A percentile compares a stretch with the other conserved stretches of the same genome.
Conservation (phyloP, 257 asterid genomes). For the Gentiana dahurica region DNA sequence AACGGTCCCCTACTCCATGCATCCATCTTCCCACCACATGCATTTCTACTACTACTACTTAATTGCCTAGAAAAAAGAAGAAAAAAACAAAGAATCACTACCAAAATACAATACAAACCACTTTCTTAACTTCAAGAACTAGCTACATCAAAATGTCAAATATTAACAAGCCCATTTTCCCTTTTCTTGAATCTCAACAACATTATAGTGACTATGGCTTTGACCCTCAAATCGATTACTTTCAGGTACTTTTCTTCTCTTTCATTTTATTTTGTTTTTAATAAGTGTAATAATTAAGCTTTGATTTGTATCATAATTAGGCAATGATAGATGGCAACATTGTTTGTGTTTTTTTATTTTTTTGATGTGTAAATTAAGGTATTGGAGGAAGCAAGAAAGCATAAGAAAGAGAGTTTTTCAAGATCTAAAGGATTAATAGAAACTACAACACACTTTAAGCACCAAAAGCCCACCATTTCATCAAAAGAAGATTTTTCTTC, state of each 20-base stretch:
- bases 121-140: not conserved
- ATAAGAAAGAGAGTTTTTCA: conserved; percentile 13
- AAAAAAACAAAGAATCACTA: not conserved
- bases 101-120: not conserved
- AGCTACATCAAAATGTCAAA: conserved; percentile 22
- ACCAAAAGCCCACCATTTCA: conserved; percentile 15
- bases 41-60: too few species aligned
- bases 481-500: conserved; percentile 23
- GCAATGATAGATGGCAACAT: too few species aligned
- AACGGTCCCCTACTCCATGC: not conserved
- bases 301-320: not conserved
- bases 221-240: conserved; percentile 68
- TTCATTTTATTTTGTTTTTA: not conserved
- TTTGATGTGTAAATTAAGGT: conserved; percentile 20
- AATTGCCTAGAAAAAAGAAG: not conserved
- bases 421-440: conserved; percentile 6
- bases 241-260: conserved; percentile 34
- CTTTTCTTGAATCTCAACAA: conserved; percentile 44
- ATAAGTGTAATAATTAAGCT: not conserved
- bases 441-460: conserved; percentile 25
- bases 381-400: conserved; percentile 60
- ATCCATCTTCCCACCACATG: too few species aligned
- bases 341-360: too few species aligned
- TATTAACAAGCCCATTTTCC: conserved; percentile 39
- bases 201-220: conserved; percentile 73